These are phyloP conservation scores for Friedmanniomyces endolithicus DNA, from an alignment of 495 filamentous ascomycete genomes.

Conservation along the genomic window DNA sequence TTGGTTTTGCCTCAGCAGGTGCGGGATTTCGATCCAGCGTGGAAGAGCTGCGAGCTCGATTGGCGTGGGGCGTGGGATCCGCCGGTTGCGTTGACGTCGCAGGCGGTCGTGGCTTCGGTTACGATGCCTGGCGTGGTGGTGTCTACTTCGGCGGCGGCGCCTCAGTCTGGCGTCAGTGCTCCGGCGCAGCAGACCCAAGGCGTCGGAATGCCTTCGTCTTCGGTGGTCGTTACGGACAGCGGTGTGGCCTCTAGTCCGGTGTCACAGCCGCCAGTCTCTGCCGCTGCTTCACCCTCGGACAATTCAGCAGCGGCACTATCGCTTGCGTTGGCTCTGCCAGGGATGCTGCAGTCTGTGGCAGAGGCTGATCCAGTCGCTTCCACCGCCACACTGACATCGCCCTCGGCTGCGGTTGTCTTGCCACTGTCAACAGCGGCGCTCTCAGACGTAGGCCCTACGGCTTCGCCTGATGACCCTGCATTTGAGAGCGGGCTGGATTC, in stretches of 20 bases:
- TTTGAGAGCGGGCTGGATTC: background rate
- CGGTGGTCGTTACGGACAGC: no score
- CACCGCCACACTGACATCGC: no score
- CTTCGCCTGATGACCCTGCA: background rate
- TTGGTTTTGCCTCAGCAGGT: constrained; percentile 15
- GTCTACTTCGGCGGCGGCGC: background rate
- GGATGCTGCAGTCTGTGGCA: no score
- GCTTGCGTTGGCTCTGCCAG: no score
- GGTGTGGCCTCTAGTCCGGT: no score
- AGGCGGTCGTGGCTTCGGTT: background rate
- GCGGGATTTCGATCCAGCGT: constrained; percentile 13
- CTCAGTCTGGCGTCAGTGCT: background rate
- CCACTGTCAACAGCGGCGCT: background rate
- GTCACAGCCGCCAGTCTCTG: no score
- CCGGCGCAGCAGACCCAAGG: background rate
- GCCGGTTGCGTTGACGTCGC: constrained; percentile 3
- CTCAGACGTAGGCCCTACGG: background rate
- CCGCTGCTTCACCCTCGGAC: no score
- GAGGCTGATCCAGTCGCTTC: background rate
- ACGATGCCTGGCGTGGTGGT: background rate
- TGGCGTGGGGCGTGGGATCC: constrained; percentile 16
- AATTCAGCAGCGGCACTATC: no score
- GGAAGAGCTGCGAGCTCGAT: constrained; percentile 13
- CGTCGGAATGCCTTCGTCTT: background rate
- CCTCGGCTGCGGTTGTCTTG: no score